Evolutionary conservation across 305 asterid genomes (phyloP).

Genomic region (Lippia alba): DNA sequence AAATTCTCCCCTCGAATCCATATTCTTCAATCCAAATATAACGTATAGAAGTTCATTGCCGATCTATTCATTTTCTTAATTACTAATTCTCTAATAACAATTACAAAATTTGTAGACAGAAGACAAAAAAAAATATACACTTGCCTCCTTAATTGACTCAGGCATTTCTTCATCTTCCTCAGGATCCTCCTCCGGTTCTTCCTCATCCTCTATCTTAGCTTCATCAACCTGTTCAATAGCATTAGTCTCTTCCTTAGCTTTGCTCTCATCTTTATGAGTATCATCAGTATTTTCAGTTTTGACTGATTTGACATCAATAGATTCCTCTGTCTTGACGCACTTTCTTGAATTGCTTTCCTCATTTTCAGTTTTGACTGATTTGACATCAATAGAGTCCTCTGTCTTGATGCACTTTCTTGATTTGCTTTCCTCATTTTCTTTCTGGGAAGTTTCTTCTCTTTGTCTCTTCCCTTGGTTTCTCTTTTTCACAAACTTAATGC

Average conservation of each 20-base stretch:
- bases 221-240: constrained; percentile 46
- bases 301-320: constrained; percentile 44
- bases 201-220: constrained; percentile 48
- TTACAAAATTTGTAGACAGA: constrained; percentile 13
- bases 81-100: not conserved
- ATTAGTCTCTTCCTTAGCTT: constrained; percentile 49
- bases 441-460: constrained; percentile 61
- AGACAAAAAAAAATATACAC: constrained; percentile 30
- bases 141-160: constrained; percentile 63
- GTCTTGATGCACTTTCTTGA: constrained; percentile 61
- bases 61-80: not conserved
- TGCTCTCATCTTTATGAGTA: constrained; percentile 40
- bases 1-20: no score
- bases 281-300: constrained; percentile 45
- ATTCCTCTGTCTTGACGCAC: constrained; percentile 51
- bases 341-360: constrained; percentile 59
- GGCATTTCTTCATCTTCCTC: constrained; percentile 78
- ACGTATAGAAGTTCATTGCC: no score
- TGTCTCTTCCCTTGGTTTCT: constrained; percentile 80
- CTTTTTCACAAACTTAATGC: constrained; percentile 57
- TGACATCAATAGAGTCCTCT: constrained; percentile 39
- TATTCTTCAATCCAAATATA: no score
- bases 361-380: constrained; percentile 48
- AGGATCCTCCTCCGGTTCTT: constrained; percentile 72
- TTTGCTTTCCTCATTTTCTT: constrained; percentile 55